Percentiles rank a stretch among this genome's conserved stretches.
These are phyloP conservation scores for Cryptococcus sp. DNA, from an alignment of 1,284 basidiomycete species.

Conservation along the genomic window DNA sequence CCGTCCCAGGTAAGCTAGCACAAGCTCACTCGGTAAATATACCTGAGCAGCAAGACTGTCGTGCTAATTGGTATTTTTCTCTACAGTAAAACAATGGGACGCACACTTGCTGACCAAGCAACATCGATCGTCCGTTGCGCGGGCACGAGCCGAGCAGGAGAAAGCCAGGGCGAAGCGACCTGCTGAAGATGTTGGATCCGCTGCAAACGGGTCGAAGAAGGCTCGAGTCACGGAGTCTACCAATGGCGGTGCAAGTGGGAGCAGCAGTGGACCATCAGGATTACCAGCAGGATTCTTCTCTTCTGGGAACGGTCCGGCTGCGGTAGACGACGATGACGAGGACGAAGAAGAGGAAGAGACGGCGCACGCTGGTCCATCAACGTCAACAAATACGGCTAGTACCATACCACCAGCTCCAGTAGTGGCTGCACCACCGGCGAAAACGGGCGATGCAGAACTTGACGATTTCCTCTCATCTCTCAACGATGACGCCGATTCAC, in stretches of 20 bases:
- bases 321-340: constrained; percentile 12
- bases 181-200: constrained; percentile 16
- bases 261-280: constrained; percentile 6
- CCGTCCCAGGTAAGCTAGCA: constrained; percentile 44
- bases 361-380: constrained; percentile 7
- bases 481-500: constrained; percentile 24
- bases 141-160: constrained; percentile 42
- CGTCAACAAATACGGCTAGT: background rate
- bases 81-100: constrained; percentile 53
- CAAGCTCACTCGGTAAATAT: background rate
- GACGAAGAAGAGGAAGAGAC: constrained; percentile 18
- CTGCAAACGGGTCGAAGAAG: constrained; percentile 14
- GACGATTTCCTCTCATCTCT: constrained; percentile 52
- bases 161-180: constrained; percentile 31
- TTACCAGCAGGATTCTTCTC: constrained; percentile 47
- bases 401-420: constrained; percentile 3
- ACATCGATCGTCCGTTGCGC: constrained; percentile 46
- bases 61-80: background rate
- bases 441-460: constrained; percentile 49
- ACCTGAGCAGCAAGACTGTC: background rate
- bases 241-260: background rate
- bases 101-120: constrained; percentile 53
- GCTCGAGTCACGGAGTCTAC: constrained; percentile 6
- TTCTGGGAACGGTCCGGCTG: constrained; percentile 22
- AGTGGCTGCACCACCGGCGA: constrained; percentile 3